Evolutionary conservation across 2,329 filamentous ascomycete species (phyloP).

Genomic region (Exserohilum turcica): DNA sequence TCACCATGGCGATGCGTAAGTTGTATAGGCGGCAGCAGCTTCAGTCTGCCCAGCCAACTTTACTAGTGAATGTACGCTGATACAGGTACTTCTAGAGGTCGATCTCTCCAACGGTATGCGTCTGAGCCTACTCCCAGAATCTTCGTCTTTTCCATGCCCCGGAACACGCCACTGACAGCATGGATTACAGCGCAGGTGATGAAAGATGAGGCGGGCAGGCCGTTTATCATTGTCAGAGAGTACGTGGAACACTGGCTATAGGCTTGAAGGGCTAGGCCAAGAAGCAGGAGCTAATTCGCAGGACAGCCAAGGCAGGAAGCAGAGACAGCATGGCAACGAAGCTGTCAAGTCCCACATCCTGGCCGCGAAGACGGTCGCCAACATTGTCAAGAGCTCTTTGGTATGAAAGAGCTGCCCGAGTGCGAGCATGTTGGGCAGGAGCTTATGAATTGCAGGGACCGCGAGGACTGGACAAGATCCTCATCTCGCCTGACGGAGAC

Average conservation of each 20-base stretch:
- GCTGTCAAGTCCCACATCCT: conserved; percentile 98
- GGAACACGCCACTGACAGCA: conserved; percentile 29
- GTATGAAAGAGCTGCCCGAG: conserved; percentile 46
- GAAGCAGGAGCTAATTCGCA: conserved; percentile 31
- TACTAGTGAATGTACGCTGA: conserved; percentile 23
- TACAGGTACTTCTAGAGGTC: conserved; percentile 63
- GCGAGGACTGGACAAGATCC: conserved; percentile 96
- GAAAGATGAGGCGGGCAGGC: conserved; percentile 96
- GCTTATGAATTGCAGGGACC: conserved; percentile 64
- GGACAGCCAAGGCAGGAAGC: conserved; percentile 91
- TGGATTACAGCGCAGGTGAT: conserved; percentile 68
- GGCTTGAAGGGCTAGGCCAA: neutral
- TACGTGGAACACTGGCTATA: conserved; percentile 56
- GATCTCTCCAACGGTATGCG: conserved; percentile 79
- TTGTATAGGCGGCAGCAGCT: conserved; percentile 23
- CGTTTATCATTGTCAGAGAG: conserved; percentile 98
- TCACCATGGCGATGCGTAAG: conserved; percentile 50
- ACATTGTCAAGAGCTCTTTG: conserved; percentile 95
- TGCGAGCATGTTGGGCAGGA: neutral
- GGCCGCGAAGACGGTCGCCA: conserved; percentile 92
- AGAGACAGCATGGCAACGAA: conserved; percentile 93
- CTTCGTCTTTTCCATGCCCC: conserved; percentile 5
- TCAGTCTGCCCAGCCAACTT: conserved; percentile 11
- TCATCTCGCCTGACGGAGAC: conserved; percentile 97
- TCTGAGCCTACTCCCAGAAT: conserved; percentile 6